phyloP scores from a whole-genome alignment of 257 asterid genomes.

The Lithospermum erythrorhizon region DNA sequence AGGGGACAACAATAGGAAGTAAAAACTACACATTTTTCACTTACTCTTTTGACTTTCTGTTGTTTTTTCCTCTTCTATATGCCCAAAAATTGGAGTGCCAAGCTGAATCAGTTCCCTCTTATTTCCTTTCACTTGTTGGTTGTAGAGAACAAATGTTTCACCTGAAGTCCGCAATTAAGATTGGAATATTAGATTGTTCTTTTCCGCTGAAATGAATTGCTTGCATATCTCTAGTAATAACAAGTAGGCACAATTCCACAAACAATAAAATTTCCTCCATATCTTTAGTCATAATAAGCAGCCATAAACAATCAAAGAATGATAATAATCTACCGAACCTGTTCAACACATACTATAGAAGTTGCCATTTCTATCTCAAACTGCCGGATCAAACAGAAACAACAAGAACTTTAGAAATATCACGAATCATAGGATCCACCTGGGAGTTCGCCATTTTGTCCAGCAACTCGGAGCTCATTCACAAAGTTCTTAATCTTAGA shows the following conservation, averaged over 20 bases:
- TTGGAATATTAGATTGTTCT: neutral
- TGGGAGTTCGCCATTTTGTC: constrained; percentile 69
- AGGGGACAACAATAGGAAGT: neutral
- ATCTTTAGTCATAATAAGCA: too few relatives aligned
- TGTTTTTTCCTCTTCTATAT: constrained; percentile 45
- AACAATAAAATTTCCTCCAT: too few relatives aligned
- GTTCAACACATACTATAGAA: neutral
- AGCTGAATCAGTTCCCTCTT: constrained; percentile 96
- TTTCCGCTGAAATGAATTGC: neutral
- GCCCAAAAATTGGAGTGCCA: constrained; percentile 84
- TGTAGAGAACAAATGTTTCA: constrained; percentile 81
- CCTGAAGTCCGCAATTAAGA: constrained; percentile 35
- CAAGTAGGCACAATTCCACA: neutral
- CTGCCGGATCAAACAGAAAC: constrained; percentile 47
- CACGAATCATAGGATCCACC: constrained; percentile 91
- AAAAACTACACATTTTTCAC: neutral
- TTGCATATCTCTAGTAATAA: neutral
- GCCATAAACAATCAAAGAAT: neutral
- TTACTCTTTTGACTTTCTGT: constrained; percentile 44
- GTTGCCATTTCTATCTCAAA: neutral
- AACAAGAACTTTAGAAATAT: constrained; percentile 74
- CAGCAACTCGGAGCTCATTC: constrained; percentile 74
- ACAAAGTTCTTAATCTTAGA: constrained; percentile 47
- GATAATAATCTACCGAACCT: neutral
- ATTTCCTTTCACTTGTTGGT: constrained; percentile 82